Percentiles rank a stretch among this genome's conserved stretches.
Evolutionary conservation across 257 asterid species (phyloP).

Genomic region (Petunia axillaris): DNA sequence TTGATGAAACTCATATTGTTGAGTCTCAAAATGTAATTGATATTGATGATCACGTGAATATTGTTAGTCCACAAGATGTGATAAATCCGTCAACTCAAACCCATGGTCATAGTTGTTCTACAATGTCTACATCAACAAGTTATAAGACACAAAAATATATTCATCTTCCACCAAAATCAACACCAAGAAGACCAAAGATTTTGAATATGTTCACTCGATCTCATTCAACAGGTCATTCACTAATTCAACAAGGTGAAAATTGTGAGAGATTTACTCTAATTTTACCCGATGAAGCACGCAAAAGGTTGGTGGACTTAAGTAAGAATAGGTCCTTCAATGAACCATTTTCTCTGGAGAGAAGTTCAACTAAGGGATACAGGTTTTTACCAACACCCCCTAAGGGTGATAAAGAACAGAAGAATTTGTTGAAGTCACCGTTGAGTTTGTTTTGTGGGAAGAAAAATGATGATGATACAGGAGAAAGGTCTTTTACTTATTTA

Average conservation of each 20-base stretch:
- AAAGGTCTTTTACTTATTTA: constrained; percentile 23
- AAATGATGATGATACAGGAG: neutral
- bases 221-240: constrained; percentile 44
- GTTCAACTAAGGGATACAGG: constrained; percentile 33
- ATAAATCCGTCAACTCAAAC: no score
- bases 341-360: constrained; percentile 29
- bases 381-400: constrained; percentile 28
- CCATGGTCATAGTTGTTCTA: neutral
- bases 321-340: constrained; percentile 31
- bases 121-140: neutral
- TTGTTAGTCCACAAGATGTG: no score
- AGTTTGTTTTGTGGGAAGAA: neutral
- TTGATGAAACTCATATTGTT: neutral
- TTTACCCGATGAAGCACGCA: constrained; percentile 38
- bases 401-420: constrained; percentile 26
- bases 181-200: neutral
- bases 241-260: constrained; percentile 32
- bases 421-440: constrained; percentile 24
- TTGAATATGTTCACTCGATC: constrained; percentile 32
- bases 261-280: constrained; percentile 43
- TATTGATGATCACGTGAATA: neutral
- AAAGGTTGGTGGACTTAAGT: constrained; percentile 29
- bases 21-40: constrained; percentile 3
- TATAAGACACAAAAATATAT: neutral
- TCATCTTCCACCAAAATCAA: neutral